Percentiles rank a stretch among this genome's conserved stretches.
phyloP scores from a whole-genome alignment of 2,329 filamentous ascomycete genomes.

The Penicillium sp. region DNA sequence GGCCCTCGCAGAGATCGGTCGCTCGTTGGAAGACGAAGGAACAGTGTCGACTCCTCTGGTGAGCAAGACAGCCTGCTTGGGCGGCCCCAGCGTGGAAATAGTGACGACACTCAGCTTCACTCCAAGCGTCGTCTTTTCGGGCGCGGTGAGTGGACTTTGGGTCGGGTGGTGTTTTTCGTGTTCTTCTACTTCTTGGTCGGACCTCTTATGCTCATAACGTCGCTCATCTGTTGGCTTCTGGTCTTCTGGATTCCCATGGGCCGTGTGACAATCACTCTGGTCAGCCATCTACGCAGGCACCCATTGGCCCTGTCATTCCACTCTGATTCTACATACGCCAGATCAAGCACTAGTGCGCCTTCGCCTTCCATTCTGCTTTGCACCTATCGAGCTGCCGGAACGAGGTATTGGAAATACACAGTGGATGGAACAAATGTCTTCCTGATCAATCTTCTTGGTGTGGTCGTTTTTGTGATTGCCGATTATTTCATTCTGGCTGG shows the following conservation, averaged over 20 bases:
- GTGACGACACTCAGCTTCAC: constrained; percentile 45
- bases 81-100: constrained; percentile 56
- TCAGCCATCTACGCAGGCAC: constrained; percentile 89
- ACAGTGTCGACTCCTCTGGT: constrained; percentile 83
- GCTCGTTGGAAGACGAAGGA: constrained; percentile 79
- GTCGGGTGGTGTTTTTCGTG: constrained; percentile 90
- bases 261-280: constrained; percentile 84
- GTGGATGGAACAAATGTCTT: constrained; percentile 98
- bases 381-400: constrained; percentile 92
- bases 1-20: constrained; percentile 76
- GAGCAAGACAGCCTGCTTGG: constrained; percentile 91
- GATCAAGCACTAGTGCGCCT: constrained; percentile 67
- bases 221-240: constrained; percentile 88
- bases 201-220: constrained; percentile 81
- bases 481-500: constrained; percentile 82
- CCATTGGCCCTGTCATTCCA: constrained; percentile 92
- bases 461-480: constrained; percentile 92
- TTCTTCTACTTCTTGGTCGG: constrained; percentile 95
- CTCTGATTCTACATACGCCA: constrained; percentile 74
- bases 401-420: constrained; percentile 99
- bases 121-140: constrained; percentile 88
- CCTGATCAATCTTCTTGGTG: constrained; percentile 90
- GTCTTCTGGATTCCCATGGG: constrained; percentile 99
- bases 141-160: constrained; percentile 91
- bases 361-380: constrained; percentile 88